Evolutionary conservation across 257 asterid genomes (phyloP).

Genomic region (Thymus quinquecostatus): DNA sequence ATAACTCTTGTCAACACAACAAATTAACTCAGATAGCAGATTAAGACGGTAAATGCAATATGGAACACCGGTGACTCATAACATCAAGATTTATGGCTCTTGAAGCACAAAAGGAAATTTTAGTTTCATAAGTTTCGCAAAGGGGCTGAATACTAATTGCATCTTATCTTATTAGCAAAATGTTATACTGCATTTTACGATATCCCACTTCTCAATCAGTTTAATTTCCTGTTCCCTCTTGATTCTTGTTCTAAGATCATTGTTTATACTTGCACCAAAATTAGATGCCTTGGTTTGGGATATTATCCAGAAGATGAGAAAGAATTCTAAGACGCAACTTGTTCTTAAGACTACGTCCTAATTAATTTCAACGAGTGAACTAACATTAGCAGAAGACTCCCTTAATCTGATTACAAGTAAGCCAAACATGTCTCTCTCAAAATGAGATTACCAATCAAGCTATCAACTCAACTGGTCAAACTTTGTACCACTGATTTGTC

Average conservation of each 20-base stretch:
- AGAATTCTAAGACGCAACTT: neutral
- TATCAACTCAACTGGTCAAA: conserved; percentile 20
- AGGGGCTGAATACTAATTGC: neutral
- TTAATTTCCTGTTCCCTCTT: neutral
- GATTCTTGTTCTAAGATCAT: neutral
- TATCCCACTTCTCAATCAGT: neutral
- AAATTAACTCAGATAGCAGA: neutral
- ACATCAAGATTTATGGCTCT: neutral
- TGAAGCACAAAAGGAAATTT: neutral
- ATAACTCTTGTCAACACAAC: neutral
- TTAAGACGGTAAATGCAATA: neutral
- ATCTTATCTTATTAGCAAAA: neutral
- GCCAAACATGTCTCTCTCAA: neutral
- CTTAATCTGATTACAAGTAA: neutral
- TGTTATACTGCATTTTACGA: neutral
- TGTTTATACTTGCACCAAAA: neutral
- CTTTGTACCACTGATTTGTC: conserved; percentile 16
- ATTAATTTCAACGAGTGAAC: neutral
- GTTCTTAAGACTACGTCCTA: neutral
- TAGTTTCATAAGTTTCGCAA: neutral
- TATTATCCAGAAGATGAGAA: neutral
- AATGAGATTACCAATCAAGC: conserved; percentile 11
- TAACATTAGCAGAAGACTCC: neutral
- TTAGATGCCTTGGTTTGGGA: neutral
- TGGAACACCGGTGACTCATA: neutral